Base-by-base conservation (phyloP, 148 eudicot species). In the Camellia granthamiana region DNA sequence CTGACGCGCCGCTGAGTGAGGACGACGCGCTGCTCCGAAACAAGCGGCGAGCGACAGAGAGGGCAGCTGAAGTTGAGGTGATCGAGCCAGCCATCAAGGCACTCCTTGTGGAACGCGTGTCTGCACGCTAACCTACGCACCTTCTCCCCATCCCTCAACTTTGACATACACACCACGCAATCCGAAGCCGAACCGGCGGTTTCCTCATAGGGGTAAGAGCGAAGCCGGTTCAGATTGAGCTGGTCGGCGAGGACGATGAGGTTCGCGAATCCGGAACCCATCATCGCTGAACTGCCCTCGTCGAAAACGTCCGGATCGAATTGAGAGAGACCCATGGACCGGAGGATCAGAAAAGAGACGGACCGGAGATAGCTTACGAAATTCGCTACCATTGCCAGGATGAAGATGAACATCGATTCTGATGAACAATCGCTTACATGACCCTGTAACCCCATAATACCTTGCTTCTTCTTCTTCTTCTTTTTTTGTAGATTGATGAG, bases 71-170 rank as follows among this genome's bases (percentile, higher is more conserved):
- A 90, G 58, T 89, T 89, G 72, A 86, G 76, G 49, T 85, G 90
- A 18, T 85, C 85, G 13, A 93, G 89, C 97, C 97, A 93, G 6
- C 94, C 91, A 6, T 89, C 94, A 69, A 93, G 85, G 81, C 96
- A 93, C 38, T 85, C 87, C 73, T 81, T 88, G 77, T 93, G 98
- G 76, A 93, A 93, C 42, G 89, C 92, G 80, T 93, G 98, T 18
- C 86, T 69, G 80, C 98, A 93, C 3, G 82, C 75, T n/a, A 93
- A 76, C 77, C 61, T 72, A 41, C 94, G 87, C 70, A 93, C 94
- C 19, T 23, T 74, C 69, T 92, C 91, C 3, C 96, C 94, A 38
- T 88, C 83, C 18, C 66, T 75, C 3, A 92, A 16, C 15, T 82
- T 68, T 76, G 80, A 84, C 64, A 92, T 54, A 78, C 98, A 93